A percentile compares a stretch with the other conserved stretches of the same genome.
Evolutionary conservation across 768 basidiomycete genomes (phyloP).

Genomic region (Kwoniella sp.): DNA sequence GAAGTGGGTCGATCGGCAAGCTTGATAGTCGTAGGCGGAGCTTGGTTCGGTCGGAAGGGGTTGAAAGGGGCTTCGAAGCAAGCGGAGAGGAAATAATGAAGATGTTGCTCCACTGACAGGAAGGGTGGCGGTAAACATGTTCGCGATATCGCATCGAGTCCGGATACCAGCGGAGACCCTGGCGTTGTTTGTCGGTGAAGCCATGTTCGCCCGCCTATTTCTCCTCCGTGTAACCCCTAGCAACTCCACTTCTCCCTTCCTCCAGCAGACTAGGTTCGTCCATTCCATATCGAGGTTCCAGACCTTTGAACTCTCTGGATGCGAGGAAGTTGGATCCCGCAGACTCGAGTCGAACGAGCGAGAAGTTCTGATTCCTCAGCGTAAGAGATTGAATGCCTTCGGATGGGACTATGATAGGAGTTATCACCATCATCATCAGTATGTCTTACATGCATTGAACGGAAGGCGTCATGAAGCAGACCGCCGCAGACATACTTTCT

Average conservation of each 20-base stretch:
- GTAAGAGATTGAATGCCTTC: conserved; percentile 56
- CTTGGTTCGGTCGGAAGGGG: conserved; percentile 40
- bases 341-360: conserved; percentile 63
- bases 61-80: conserved; percentile 2
- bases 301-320: conserved; percentile 72
- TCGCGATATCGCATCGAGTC: too few relatives aligned
- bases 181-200: background rate
- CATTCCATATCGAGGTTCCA: conserved; percentile 74
- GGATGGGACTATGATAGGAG: conserved; percentile 6
- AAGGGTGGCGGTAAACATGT: too few relatives aligned
- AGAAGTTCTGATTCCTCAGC: conserved; percentile 66
- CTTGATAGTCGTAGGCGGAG: conserved; percentile 34
- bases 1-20: conserved; percentile 31
- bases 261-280: conserved; percentile 80
- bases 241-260: conserved; percentile 86
- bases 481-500: conserved; percentile 9
- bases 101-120: too few relatives aligned
- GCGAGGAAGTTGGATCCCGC: conserved; percentile 71
- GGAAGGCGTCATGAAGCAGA: background rate
- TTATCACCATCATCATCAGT: too few relatives aligned
- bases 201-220: conserved; percentile 8
- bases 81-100: background rate
- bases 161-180: too few relatives aligned
- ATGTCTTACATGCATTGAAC: too few relatives aligned
- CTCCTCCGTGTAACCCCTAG: conserved; percentile 75